These are phyloP conservation scores for Centaurea solstitialis DNA, from an alignment of 129 eudicot species.

Conservation along the genomic window DNA sequence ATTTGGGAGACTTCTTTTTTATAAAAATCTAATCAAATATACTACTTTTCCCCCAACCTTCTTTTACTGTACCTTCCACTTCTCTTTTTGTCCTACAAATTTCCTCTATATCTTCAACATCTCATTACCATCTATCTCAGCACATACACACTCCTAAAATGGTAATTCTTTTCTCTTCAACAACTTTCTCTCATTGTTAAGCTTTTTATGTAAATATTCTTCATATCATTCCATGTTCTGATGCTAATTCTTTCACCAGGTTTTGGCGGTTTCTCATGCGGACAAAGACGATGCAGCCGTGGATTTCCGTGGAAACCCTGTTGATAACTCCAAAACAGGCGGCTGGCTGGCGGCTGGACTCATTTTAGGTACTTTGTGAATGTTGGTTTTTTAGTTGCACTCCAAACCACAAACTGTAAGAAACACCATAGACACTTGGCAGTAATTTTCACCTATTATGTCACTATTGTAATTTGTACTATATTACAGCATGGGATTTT, in stretches of 20 bases:
- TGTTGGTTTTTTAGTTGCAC: not conserved
- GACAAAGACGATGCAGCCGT: slow-evolving; percentile 53
- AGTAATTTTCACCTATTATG: not conserved
- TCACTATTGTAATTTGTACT: not conserved
- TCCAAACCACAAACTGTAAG: not conserved
- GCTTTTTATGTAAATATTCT: not conserved
- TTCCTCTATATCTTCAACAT: slow-evolving; percentile 13
- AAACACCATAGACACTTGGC: not conserved
- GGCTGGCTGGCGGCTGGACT: slow-evolving; percentile 99
- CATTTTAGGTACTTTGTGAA: slow-evolving; percentile 61
- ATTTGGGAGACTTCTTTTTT: slow-evolving; percentile 29
- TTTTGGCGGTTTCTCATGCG: slow-evolving; percentile 42
- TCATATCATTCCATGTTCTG: slow-evolving; percentile 16
- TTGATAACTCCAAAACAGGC: slow-evolving; percentile 77
- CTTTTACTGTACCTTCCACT: slow-evolving; percentile 15
- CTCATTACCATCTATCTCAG: slow-evolving; percentile 13
- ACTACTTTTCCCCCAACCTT: slow-evolving; percentile 40
- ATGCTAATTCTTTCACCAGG: slow-evolving; percentile 42
- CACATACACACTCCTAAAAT: slow-evolving; percentile 22
- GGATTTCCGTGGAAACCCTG: slow-evolving; percentile 77
- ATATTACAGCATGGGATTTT: not conserved
- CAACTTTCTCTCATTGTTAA: slow-evolving; percentile 19
- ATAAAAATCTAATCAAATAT: slow-evolving; percentile 21
- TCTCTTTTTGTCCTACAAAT: slow-evolving; percentile 22
- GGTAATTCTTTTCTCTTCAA: slow-evolving; percentile 24